Conservation (phyloP, 208 protist genomes). For the Leishmania lainsoni region DNA sequence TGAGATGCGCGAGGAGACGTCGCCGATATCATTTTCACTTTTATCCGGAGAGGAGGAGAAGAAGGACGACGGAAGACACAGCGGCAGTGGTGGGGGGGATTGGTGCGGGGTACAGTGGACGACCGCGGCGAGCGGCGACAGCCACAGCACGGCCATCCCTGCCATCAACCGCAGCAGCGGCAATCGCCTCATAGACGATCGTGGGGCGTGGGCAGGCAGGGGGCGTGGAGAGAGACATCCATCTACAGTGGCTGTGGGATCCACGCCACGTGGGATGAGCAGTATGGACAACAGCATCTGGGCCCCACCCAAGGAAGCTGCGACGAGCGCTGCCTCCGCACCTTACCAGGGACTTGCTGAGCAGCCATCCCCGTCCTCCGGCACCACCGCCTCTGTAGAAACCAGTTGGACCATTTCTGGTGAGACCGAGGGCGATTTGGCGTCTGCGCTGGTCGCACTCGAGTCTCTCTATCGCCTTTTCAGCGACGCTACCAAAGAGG, state of each 20-base stretch:
- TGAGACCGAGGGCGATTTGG: neutral
- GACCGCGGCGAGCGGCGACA: neutral
- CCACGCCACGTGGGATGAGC: neutral
- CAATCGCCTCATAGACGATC: neutral
- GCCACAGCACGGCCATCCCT: neutral
- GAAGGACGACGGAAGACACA: neutral
- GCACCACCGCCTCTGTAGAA: neutral
- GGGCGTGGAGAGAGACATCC: neutral
- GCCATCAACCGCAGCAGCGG: constrained; percentile 11
- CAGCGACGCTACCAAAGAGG: constrained; percentile 41
- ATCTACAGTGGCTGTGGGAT: neutral
- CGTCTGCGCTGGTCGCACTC: constrained; percentile 23
- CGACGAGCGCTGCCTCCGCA: neutral
- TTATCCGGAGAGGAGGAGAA: neutral
- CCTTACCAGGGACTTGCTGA: neutral
- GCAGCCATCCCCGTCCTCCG: neutral
- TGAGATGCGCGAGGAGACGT: neutral
- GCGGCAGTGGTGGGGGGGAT: neutral
- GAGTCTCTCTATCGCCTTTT: constrained; percentile 46
- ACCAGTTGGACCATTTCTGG: neutral
- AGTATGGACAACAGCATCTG: neutral
- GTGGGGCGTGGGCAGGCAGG: neutral
- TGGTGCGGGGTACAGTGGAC: neutral
- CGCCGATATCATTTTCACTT: neutral
- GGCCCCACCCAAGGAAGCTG: neutral